Base-by-base conservation (phyloP, 2,329 filamentous ascomycete species). In the Thermothelomyces thermophilus region DNA sequence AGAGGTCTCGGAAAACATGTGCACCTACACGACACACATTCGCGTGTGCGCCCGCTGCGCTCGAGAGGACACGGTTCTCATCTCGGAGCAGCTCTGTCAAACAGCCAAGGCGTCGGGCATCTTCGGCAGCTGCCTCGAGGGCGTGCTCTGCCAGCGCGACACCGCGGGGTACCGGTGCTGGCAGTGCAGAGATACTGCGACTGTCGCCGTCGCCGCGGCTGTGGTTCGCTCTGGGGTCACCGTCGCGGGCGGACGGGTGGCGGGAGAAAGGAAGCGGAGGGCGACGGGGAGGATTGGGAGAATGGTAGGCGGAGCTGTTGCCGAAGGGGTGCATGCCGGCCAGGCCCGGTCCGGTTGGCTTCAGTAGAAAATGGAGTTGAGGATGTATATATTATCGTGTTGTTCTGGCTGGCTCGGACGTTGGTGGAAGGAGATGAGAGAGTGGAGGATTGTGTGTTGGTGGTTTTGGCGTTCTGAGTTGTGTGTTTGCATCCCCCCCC, bases 71-170 rank as follows among this genome's bases (percentile, higher is more conserved):
- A 70, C 65, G 0, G 65, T 72, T 8, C 64, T 72, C 44, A 70
- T 72, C 30, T 70, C 69, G 0, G 70, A 72, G 46, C 63, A 61
- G 35, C 58, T 64, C 17, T 72, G 70, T 55, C 49, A 60, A 2
- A 53, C 44, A 1, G 67, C 67, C 3, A 60, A 58, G 20, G 57
- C 46, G 19, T 64, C 58, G 45, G 64, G 68, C 41, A 57, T 66
- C 20, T 71, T 71, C 51, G 69, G 68, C 28, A 66, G 64, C 48
- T 72, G 69, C 44, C 64, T 65, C n/a, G 60, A 55, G 10, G 67
- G 65, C 0, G 56, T 66, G 5, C 56, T 55, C 30, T 66, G 52
- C 40, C 61, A 62, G 51, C 58, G 58, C 14, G 66, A 59, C 51
- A 59, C 57, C 11, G 66, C 63, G 5, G 55, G 55, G n/a, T 6